Evolutionary conservation across 2,329 filamentous ascomycete species (phyloP).

Genomic region (Fusarium sp.): DNA sequence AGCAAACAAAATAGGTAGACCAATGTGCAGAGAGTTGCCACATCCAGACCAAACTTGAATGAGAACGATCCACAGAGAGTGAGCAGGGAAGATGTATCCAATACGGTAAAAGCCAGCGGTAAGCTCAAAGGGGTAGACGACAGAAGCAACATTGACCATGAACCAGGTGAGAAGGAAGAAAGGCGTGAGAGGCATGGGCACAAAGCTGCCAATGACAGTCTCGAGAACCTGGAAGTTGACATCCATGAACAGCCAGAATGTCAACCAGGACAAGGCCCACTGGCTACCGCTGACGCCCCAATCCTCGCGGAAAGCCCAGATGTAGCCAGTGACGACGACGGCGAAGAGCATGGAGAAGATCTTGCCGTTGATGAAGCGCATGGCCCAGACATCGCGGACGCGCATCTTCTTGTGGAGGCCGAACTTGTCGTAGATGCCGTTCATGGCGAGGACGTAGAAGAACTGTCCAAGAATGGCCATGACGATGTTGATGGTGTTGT

Average conservation of each 20-base stretch:
- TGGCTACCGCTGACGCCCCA: constrained; percentile 52
- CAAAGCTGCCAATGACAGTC: constrained; percentile 33
- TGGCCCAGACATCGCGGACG: constrained; percentile 43
- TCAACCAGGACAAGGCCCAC: constrained; percentile 46
- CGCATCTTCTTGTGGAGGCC: constrained; percentile 28
- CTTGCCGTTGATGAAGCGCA: constrained; percentile 45
- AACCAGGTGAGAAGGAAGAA: constrained; percentile 58
- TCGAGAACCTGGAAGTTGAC: constrained; percentile 58
- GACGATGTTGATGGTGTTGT: constrained; percentile 55
- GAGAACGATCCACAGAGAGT: constrained; percentile 50
- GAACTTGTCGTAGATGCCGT: constrained; percentile 39
- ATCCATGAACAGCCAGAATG: constrained; percentile 55
- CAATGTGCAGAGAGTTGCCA: constrained; percentile 51
- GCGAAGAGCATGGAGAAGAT: constrained; percentile 52
- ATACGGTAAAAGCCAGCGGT: constrained; percentile 55
- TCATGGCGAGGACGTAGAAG: constrained; percentile 45
- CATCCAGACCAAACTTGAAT: constrained; percentile 58
- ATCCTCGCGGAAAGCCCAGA: constrained; percentile 58
- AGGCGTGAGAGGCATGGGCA: constrained; percentile 53
- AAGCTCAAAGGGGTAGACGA: constrained; percentile 53
- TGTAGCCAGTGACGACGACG: constrained; percentile 53
- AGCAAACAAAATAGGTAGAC: constrained; percentile 56
- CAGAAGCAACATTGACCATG: constrained; percentile 53
- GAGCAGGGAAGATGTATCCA: constrained; percentile 52
- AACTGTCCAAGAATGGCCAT: constrained; percentile 50